Base-by-base conservation (phyloP, 768 basidiomycete genomes). In the Leucosporidium creatinivorum region DNA sequence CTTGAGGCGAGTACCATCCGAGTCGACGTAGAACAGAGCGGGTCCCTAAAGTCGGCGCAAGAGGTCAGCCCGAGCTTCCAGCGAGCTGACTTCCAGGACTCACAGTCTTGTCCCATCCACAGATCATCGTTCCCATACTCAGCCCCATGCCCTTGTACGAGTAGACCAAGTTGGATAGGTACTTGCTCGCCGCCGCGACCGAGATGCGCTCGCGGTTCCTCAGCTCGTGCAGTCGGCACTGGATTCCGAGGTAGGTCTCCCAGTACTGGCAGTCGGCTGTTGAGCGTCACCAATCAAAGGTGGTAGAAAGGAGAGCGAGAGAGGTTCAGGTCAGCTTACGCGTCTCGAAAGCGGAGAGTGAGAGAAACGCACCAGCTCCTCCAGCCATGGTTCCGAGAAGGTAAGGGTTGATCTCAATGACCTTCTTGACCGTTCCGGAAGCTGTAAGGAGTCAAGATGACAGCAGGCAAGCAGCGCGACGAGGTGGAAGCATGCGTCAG, bases 111-210 rank as follows among this genome's bases (percentile, higher is more conserved):
- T 99, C 96, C 93, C 93, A 98, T 31, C 96, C 96, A 75, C 93
- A 97, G 65, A 99, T 93, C 96, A 98, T 99, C 0, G 96, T 99
- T 59, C 96, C 96, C 94, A 99, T 99, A 78, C 91, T 93, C 70
- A 99, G 80, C 8, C 96, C 96, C 94, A 94, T 98, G 26, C 94
- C 96, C 80, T 98, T 99, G 83, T 98, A 99, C 65, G 87, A 83
- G 79, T 98, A 99, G 17, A 98, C 92, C 59, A 98, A 87, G 77
- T 99, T 98, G 79, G 89, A 89, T 61, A 99, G 83, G 79, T 93
- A 96, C 77, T 99, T 99, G 80, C 89, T 91, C 15, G 96, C 96
- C 48, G 96, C 96, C n/a, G 96, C 96, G 26, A 99, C 96, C 6
- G 93, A 94, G 76, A 99, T 99, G 56, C 94, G 87, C 80, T 99